A percentile compares a stretch with the other conserved stretches of the same genome.
Evolutionary conservation across 176 grass and related monocot species (phyloP).

Genomic region (Carex myosuroides): DNA sequence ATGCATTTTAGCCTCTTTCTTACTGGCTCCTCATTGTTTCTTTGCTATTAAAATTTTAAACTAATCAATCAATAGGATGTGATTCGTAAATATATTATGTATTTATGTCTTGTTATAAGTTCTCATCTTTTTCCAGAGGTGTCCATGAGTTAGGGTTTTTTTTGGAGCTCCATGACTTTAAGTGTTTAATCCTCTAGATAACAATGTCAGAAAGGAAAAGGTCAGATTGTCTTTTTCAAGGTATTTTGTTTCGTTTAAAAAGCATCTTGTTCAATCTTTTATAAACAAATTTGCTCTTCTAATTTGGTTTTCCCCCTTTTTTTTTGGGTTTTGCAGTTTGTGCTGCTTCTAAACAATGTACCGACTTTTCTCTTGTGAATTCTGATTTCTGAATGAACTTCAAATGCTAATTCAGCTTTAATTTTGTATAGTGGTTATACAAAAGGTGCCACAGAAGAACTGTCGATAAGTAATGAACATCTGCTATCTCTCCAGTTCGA

Average conservation of each 20-base stretch:
- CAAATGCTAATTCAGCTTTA: not conserved
- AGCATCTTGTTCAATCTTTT: not conserved
- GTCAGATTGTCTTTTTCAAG: not conserved
- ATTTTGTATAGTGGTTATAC: not conserved
- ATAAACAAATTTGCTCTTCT: not conserved
- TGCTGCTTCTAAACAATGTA: not conserved
- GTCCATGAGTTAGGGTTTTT: conserved; percentile 9
- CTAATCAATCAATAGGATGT: not conserved
- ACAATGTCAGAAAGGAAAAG: conserved; percentile 2
- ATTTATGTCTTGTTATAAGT: conserved; percentile 11
- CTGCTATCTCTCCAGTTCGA: not conserved
- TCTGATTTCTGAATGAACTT: not conserved
- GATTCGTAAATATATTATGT: not conserved
- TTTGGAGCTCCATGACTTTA: not conserved
- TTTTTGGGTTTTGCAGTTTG: not conserved
- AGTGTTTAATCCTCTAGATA: not conserved
- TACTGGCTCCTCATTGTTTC: not conserved
- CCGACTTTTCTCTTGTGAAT: not conserved
- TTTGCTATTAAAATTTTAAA: not conserved
- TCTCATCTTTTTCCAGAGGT: not conserved
- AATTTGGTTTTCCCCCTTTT: not conserved
- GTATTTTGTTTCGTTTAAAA: not conserved
- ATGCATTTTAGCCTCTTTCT: conserved; percentile 11
- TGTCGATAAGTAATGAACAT: too few relatives aligned
- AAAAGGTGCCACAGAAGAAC: not conserved